Evolutionary conservation across 352 stramenopile genomes (phyloP).

Genomic region (Phytophthora pinifolia): DNA sequence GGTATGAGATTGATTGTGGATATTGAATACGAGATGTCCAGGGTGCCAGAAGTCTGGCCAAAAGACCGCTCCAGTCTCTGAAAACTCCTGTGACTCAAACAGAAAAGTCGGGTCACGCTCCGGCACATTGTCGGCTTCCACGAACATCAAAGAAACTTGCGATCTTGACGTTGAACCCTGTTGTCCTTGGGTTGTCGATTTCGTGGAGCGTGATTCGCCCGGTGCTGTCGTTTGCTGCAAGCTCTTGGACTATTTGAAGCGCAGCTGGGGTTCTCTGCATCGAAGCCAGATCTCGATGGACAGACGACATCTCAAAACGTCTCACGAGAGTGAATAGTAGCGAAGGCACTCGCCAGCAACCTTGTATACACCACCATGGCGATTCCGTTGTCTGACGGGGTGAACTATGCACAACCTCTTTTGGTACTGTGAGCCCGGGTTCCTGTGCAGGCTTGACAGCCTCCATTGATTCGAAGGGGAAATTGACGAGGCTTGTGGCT

Average conservation of each 20-base stretch:
- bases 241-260: constrained; percentile 16
- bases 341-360: constrained; percentile 34
- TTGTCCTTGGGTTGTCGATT: constrained; percentile 28
- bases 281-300: constrained; percentile 50
- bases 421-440: no score
- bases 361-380: constrained; percentile 46
- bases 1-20: constrained; percentile 35
- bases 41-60: constrained; percentile 68
- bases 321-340: constrained; percentile 27
- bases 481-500: no score
- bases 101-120: constrained; percentile 43
- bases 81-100: constrained; percentile 37
- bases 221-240: constrained; percentile 10
- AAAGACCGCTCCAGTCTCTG: constrained; percentile 42
- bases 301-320: constrained; percentile 33
- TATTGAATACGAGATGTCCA: constrained; percentile 46
- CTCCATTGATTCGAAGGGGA: no score
- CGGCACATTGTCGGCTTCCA: constrained; percentile 54
- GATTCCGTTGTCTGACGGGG: constrained; percentile 24
- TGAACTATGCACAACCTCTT: no score
- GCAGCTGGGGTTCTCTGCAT: constrained; percentile 5
- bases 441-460: no score
- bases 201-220: constrained; percentile 15
- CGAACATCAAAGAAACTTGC: constrained; percentile 36
- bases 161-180: constrained; percentile 42